phyloP scores from a whole-genome alignment of 495 filamentous ascomycete species.

The Parachaetomium inaequale region DNA sequence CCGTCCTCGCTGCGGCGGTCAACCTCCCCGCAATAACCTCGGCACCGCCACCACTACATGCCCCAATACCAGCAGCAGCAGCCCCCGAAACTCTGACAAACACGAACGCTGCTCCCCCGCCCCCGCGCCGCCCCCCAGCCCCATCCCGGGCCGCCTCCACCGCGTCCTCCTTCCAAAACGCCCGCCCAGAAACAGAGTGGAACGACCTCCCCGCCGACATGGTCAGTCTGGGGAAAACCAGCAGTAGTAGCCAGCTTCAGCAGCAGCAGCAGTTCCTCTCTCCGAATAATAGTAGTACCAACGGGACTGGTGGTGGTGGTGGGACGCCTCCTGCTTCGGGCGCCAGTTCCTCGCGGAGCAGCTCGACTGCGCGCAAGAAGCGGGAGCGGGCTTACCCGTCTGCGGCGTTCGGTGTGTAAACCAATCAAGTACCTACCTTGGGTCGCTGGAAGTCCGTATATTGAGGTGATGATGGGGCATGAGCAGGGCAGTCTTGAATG shows the following conservation, averaged over 20 bases:
- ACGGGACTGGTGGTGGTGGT: not conserved
- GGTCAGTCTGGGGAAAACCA: slow-evolving; percentile 24
- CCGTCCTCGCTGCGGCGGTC: slow-evolving; percentile 1
- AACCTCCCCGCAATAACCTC: not conserved
- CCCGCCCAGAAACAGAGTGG: slow-evolving; percentile 53
- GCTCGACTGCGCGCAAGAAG: slow-evolving; percentile 40
- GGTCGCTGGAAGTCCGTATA: not conserved
- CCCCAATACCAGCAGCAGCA: not conserved
- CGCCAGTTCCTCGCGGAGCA: slow-evolving; percentile 46
- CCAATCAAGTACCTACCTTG: no score
- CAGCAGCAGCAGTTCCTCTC: not conserved
- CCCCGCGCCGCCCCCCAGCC: slow-evolving; percentile 17
- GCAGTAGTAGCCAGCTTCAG: not conserved
- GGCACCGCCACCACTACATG: not conserved
- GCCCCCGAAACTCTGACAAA: no score
- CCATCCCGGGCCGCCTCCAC: slow-evolving; percentile 15
- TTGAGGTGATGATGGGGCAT: not conserved
- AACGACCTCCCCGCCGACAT: slow-evolving; percentile 55
- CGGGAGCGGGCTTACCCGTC: slow-evolving; percentile 49
- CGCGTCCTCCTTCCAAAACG: slow-evolving; percentile 44
- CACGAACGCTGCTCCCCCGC: not conserved
- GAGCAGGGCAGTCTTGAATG: not conserved
- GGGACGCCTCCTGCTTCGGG: slow-evolving; percentile 28
- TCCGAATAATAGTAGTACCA: not conserved
- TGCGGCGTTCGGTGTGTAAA: slow-evolving; percentile 49